Evolutionary conservation across 257 asterid species (phyloP).

Genomic region (Solanum medicagineum): DNA sequence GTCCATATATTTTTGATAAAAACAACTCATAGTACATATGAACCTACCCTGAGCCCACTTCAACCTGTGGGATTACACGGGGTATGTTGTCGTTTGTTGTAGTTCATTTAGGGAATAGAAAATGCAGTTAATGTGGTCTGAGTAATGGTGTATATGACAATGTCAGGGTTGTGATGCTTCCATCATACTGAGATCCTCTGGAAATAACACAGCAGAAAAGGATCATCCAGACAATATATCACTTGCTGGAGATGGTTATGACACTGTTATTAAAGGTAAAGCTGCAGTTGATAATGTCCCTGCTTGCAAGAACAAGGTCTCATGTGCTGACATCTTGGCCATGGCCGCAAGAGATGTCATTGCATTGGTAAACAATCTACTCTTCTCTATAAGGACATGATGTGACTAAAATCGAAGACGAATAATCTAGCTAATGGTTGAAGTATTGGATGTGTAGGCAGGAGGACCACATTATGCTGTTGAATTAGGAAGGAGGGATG

Average conservation of each 20-base stretch:
- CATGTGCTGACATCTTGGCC: constrained; percentile 80
- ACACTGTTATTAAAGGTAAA: constrained; percentile 57
- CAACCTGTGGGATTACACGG: neutral
- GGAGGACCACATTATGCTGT: constrained; percentile 64
- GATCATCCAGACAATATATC: constrained; percentile 85
- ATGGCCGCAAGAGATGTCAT: constrained; percentile 76
- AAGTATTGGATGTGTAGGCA: constrained; percentile 19
- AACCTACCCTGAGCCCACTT: too few relatives aligned
- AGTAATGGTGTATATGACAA: too few relatives aligned
- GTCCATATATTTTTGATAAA: neutral
- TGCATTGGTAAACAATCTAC: constrained; percentile 30
- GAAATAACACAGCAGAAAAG: constrained; percentile 51
- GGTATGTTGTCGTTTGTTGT: neutral
- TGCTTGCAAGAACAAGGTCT: constrained; percentile 59
- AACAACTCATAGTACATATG: neutral
- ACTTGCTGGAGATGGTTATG: constrained; percentile 86
- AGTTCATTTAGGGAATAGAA: neutral
- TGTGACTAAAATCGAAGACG: neutral
- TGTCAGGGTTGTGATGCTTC: constrained; percentile 88
- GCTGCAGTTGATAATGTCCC: constrained; percentile 63
- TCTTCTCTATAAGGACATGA: neutral
- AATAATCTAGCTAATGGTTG: neutral
- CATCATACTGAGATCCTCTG: constrained; percentile 27
- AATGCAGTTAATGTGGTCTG: neutral
- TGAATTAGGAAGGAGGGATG: constrained; percentile 75